Evolutionary conservation across 345 rosid species (phyloP).

Genomic region (Microthlaspi erraticum): DNA sequence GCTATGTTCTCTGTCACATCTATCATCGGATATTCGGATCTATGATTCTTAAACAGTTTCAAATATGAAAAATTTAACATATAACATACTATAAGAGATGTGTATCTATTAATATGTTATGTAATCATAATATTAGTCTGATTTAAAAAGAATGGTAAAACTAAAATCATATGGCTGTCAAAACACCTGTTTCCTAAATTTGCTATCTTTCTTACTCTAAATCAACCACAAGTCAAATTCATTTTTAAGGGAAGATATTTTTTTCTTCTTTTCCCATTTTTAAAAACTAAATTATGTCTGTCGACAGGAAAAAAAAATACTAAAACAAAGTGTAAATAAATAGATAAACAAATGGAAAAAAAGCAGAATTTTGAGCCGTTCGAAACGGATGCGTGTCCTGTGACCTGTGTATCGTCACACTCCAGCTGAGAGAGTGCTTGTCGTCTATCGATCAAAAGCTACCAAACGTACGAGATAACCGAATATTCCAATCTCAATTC

Average conservation of each 20-base stretch:
- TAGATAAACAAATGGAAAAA: not conserved
- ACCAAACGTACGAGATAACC: slow-evolving; percentile 35
- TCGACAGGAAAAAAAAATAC: too few relatives aligned
- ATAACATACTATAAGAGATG: too few relatives aligned
- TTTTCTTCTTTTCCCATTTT: not conserved
- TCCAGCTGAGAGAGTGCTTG: slow-evolving; percentile 28
- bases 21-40: not conserved
- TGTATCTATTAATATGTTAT: not conserved
- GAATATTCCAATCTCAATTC: slow-evolving; percentile 1
- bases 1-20: not conserved
- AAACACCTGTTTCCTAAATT: not conserved
- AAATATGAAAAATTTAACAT: too few relatives aligned
- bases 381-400: slow-evolving; percentile 44
- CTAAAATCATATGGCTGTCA: not conserved
- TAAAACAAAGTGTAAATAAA: not conserved
- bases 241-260: slow-evolving; percentile 4
- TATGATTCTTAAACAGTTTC: not conserved
- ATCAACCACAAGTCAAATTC: not conserved
- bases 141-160: not conserved
- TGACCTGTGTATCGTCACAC: slow-evolving; percentile 32
- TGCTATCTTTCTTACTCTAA: not conserved
- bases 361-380: slow-evolving; percentile 30
- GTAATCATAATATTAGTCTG: not conserved
- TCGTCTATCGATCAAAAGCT: slow-evolving; percentile 28
- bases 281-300: too few relatives aligned